Evolutionary conservation across 2,329 filamentous ascomycete species (phyloP).

Genomic region (Aspergillus eucalypticola): DNA sequence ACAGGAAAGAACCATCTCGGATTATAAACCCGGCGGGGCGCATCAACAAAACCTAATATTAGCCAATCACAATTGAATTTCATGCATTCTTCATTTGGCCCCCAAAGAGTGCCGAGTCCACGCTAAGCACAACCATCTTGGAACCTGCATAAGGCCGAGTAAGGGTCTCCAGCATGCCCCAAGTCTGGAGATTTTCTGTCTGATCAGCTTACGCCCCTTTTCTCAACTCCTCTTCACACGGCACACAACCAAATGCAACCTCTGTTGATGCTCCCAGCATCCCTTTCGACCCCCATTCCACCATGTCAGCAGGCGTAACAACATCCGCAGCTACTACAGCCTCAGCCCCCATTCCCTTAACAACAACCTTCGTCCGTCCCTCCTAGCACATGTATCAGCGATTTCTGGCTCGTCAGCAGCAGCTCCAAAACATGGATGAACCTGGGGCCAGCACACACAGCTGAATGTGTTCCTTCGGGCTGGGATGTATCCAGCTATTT

Average conservation of each 20-base stretch:
- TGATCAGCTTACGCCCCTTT: background rate
- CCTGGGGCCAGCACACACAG: background rate
- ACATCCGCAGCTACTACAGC: background rate
- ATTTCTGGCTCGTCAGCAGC: background rate
- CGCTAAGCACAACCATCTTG: background rate
- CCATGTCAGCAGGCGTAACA: background rate
- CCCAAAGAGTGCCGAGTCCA: background rate
- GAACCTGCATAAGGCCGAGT: background rate
- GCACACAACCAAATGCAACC: background rate
- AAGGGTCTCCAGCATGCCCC: background rate
- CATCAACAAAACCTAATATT: background rate
- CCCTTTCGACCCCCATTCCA: background rate
- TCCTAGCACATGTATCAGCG: background rate
- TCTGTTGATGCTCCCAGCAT: background rate
- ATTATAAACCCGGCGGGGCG: background rate
- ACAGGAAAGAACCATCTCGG: too few relatives aligned
- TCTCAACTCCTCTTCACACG: background rate
- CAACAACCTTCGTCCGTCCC: background rate
- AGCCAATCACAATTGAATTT: background rate
- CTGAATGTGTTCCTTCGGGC: background rate
- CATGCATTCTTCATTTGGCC: background rate
- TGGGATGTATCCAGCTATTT: background rate
- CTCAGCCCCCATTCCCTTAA: background rate
- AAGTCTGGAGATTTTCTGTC: background rate
- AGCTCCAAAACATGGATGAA: slow-evolving; percentile 2